Evolutionary conservation across 352 stramenopile species (phyloP).

Genomic region (Pythium vanterpoolii): DNA sequence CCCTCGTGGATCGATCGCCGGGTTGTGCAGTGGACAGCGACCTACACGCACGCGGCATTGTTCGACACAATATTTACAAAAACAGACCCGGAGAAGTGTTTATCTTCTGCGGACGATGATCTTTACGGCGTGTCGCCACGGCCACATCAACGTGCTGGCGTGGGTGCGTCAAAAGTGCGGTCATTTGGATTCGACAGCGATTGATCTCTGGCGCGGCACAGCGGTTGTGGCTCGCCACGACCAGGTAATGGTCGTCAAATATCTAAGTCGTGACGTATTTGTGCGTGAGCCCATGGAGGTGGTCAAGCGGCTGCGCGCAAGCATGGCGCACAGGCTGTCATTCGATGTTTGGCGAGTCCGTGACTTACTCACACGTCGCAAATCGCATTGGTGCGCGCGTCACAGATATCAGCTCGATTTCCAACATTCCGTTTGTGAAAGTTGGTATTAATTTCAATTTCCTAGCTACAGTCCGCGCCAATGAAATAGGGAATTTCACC

Average conservation of each 20-base stretch:
- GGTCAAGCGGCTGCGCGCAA: too few species aligned
- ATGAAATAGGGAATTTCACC: too few species aligned
- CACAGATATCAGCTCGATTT: too few species aligned
- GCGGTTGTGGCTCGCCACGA: background rate
- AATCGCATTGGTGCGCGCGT: too few species aligned
- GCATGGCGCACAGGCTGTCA: too few species aligned
- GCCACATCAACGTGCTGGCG: background rate
- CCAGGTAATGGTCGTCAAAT: background rate
- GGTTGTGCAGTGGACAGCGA: conserved; percentile 11
- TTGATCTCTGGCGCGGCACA: background rate
- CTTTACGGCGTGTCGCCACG: conserved; percentile 3
- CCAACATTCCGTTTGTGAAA: too few species aligned
- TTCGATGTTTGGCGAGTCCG: too few species aligned
- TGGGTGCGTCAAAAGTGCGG: background rate
- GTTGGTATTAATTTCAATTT: too few species aligned
- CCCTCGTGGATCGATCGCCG: background rate
- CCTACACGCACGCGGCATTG: background rate
- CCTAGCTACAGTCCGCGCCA: too few species aligned
- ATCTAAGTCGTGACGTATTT: too few species aligned
- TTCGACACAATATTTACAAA: background rate
- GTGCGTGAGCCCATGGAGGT: too few species aligned
- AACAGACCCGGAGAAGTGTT: background rate
- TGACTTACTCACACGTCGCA: too few species aligned
- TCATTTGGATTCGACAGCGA: background rate
- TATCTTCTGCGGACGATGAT: background rate